Percentiles rank a stretch among this genome's conserved stretches.
These are phyloP conservation scores for Lentinus polychrous DNA, from an alignment of 1,284 basidiomycete genomes.

Conservation along the genomic window DNA sequence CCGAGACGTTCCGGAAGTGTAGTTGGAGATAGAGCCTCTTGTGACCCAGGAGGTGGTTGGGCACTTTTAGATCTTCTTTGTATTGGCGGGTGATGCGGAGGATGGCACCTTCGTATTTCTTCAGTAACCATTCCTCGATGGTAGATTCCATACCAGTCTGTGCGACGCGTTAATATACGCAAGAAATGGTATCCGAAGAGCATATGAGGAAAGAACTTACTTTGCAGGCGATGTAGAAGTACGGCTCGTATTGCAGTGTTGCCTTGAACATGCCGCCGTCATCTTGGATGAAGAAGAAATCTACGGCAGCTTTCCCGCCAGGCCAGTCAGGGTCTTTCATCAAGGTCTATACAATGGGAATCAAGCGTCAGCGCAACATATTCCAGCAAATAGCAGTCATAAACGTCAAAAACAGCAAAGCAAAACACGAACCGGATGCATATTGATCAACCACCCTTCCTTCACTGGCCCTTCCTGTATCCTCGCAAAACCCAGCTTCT, in stretches of 20 bases:
- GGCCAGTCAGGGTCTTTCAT: constrained; percentile 79
- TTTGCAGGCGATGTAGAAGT: constrained; percentile 90
- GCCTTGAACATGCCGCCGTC: constrained; percentile 96
- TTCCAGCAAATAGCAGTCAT: no score
- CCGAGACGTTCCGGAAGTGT: constrained; percentile 88
- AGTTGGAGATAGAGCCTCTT: constrained; percentile 85
- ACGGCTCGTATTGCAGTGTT: constrained; percentile 90
- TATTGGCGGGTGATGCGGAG: constrained; percentile 72
- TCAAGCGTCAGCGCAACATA: no score
- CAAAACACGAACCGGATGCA: constrained; percentile 78
- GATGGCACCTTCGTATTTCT: constrained; percentile 88
- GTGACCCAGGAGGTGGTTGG: constrained; percentile 95
- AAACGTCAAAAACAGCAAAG: background rate
- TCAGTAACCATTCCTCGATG: constrained; percentile 95
- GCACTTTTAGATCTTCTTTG: constrained; percentile 93
- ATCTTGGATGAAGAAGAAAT: constrained; percentile 97
- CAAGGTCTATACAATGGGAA: constrained; percentile 68
- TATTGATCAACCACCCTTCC: constrained; percentile 96
- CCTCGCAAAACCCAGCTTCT: constrained; percentile 84
- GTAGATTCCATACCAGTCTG: constrained; percentile 83
- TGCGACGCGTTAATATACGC: constrained; percentile 2
- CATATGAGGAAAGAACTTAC: constrained; percentile 41
- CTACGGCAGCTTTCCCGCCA: constrained; percentile 83
- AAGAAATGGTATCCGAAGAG: constrained; percentile 1
- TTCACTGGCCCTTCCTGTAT: constrained; percentile 67